phyloP scores from a whole-genome alignment of 192 early-diverging fungal genomes.

The Diversispora epigaea region DNA sequence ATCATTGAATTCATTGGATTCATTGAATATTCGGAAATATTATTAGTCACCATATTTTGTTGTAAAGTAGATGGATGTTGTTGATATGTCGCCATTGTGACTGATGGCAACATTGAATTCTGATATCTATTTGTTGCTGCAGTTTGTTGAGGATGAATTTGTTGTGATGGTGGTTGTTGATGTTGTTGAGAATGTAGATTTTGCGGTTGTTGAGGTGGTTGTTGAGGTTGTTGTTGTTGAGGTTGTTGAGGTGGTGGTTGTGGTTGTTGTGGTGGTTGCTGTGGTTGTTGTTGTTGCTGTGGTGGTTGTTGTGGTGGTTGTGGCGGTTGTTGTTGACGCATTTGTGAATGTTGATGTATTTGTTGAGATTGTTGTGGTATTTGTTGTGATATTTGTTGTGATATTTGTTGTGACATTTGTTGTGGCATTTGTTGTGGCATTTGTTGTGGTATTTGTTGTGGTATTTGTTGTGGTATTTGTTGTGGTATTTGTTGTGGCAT shows the following conservation, averaged over 20 bases:
- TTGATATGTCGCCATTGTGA: conserved; percentile 6
- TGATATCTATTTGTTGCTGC: not conserved
- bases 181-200: not conserved
- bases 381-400: not conserved
- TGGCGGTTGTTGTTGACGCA: not conserved
- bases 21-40: conserved; percentile 7
- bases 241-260: conserved; percentile 7
- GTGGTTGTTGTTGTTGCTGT: not conserved
- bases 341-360: not conserved
- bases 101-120: not conserved
- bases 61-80: conserved; percentile 4
- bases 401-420: not conserved
- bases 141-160: conserved; percentile 9
- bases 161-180: not conserved
- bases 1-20: not conserved
- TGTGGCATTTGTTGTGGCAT: not conserved
- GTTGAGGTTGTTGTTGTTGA: conserved; percentile 12
- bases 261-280: not conserved
- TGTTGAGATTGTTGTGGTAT: conserved; percentile 1
- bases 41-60: not conserved
- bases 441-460: not conserved
- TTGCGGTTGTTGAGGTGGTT: not conserved
- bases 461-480: no score
- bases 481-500: not conserved
- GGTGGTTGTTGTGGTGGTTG: not conserved